These are phyloP conservation scores for Cornus kousa DNA, from an alignment of 148 eudicot species.

Conservation along the genomic window DNA sequence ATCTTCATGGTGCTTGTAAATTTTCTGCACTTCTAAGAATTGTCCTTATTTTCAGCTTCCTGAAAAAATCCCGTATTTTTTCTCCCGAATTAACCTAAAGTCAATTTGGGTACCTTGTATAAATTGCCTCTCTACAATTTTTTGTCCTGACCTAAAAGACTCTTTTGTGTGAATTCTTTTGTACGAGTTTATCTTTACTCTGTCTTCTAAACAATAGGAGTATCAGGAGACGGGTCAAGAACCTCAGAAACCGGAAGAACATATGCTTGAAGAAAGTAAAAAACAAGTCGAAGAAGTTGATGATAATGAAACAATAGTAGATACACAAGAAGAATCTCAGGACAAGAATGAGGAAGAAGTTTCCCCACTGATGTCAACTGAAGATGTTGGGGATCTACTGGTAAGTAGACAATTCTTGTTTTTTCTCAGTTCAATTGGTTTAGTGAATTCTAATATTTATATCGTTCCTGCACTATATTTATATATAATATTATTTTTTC, in stretches of 20 bases:
- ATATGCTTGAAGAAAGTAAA: slow-evolving; percentile 36
- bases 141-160: too few relatives aligned
- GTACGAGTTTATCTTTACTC: not conserved
- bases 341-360: slow-evolving; percentile 43
- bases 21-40: too few relatives aligned
- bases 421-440: too few relatives aligned
- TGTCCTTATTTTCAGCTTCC: too few relatives aligned
- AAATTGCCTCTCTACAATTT: too few relatives aligned
- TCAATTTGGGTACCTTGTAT: too few relatives aligned
- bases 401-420: slow-evolving; percentile 29
- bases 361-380: slow-evolving; percentile 54
- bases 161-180: not conserved
- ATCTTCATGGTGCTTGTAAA: too few relatives aligned
- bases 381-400: slow-evolving; percentile 63
- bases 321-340: slow-evolving; percentile 48
- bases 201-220: slow-evolving; percentile 44
- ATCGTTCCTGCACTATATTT: not conserved
- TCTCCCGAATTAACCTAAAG: too few relatives aligned
- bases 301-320: slow-evolving; percentile 42
- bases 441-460: not conserved
- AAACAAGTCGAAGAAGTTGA: slow-evolving; percentile 43
- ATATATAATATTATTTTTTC: not conserved
- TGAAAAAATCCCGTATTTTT: too few relatives aligned
- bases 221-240: slow-evolving; percentile 46
- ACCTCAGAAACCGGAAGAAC: slow-evolving; percentile 43